Evolutionary conservation across 108 stramenopile genomes (phyloP), one percentile per base, ranked within the genome.

Genomic region (Bacterosira constricta): DNA sequence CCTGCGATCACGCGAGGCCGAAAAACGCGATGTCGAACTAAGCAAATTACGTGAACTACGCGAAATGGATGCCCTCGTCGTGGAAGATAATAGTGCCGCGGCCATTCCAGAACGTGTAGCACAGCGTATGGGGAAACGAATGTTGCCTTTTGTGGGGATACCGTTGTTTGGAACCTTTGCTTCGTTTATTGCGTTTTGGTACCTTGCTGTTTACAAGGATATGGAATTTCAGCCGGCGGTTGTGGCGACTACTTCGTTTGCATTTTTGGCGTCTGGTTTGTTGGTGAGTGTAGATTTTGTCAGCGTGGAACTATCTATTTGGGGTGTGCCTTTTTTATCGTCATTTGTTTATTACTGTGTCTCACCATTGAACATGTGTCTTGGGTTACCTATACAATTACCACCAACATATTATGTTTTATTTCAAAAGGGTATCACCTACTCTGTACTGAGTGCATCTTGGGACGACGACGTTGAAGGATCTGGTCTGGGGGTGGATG

Each of bases 121-220:
- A 9, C 78, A 82, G 56, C 80, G 92, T 0, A 93, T 93, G 89
- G 89, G 89, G 36, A 76, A 77, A 12, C 82, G 92, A 0, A 93
- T 93, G 92, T 34, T 93, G 18, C 89, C 92, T n/a, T 90, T 93
- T 71, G 92, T 93, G 26, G 92, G 92, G 10, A 65, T 93, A 38
- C 92, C 92, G 18, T 67, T 93, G 18, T 89, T 90, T 64, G 84
- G 85, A 1, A 60, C 62, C 54, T 72, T 90, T 83, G 89, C 78
- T 7, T 56, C 73, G 42, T 93, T 93, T 79, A 80, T 89, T 23
- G 88, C 71, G 26, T 93, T 93, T 79, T 93, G 92, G 92, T 93
- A 93, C 54, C 61, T 93, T 75, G 80, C 83, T 1, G 88, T 87
- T 7, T 90, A 90, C 45, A 68, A 60, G 61, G 77, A 88, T 66